These are phyloP conservation scores for Colletotrichum tropicicola DNA, from an alignment of 2,329 filamentous ascomycete genomes.

Conservation along the genomic window DNA sequence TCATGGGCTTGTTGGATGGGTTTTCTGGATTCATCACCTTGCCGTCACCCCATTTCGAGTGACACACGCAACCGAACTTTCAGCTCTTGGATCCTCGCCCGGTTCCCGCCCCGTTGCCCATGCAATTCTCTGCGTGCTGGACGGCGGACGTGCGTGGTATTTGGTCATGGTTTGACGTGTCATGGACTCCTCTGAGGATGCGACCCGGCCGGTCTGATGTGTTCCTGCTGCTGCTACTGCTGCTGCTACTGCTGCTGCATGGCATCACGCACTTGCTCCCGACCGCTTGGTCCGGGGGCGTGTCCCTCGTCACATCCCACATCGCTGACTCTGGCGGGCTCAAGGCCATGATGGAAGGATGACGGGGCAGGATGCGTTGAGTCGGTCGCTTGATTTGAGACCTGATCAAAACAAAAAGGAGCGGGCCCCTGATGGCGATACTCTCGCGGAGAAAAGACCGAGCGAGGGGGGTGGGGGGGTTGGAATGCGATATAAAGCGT, in stretches of 20 bases:
- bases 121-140: too few relatives aligned
- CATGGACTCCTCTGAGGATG: not conserved
- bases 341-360: not conserved
- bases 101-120: not conserved
- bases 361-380: not conserved
- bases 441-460: not conserved
- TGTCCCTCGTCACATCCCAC: not conserved
- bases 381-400: too few relatives aligned
- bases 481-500: not conserved
- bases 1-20: not conserved
- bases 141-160: not conserved
- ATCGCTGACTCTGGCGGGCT: not conserved
- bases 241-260: too few relatives aligned
- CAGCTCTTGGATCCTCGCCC: not conserved
- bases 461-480: not conserved
- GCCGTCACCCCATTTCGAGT: conserved; percentile 7
- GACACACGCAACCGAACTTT: not conserved
- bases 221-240: too few relatives aligned
- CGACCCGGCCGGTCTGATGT: not conserved
- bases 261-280: not conserved
- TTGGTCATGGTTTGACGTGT: not conserved
- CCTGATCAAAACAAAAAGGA: not conserved
- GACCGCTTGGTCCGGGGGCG: conserved; percentile 13
- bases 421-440: not conserved
- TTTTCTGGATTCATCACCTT: conserved; percentile 1